Base-by-base conservation (phyloP, 768 basidiomycete species). In the Xanthoconium purpureum region DNA sequence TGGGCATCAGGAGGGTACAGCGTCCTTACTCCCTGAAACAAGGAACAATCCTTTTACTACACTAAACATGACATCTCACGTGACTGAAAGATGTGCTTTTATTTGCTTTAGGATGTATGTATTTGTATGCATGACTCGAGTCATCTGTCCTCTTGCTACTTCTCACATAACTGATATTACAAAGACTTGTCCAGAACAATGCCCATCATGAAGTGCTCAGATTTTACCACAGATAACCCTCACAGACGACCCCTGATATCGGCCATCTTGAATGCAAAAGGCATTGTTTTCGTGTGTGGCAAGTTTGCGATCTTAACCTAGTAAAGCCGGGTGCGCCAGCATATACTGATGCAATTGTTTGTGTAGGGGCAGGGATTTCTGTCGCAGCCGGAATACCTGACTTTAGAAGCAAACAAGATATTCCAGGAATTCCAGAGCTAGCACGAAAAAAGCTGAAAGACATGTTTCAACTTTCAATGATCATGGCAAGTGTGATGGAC, bases 281-380 rank as follows among this genome's bases (percentile, higher is more conserved):
- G 51, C 2, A 53, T 61, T 14, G 18, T 61, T 20, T 36, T 61
- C 12, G 56, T 61, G 56, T 61, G 54, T 47, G 60, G 58, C 33
- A 55, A 58, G 37, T 7, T 32, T 20, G 8, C 7, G 15, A 38
- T 13, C 4, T 9, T 20, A 29, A 14, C 7, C 29, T 24, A 24
- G 24, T 8, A 17, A 46, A 7, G 2, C 9, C 9, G 8, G 32
- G 24, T 28, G 24, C 4, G 11, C 7, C 15, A 30, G 5, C n/a
- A 12, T 20, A 28, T 33, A 1, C 32, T 56, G 24, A 56, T 11
- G 0, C 1, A 9, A 14, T 29, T 3, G 1, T 24, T 18, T 10
- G 1, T 38, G 2, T 20, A 58, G 57, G 52, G 7, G 52, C 52
- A 12, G 56, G 59, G 7, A 60, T 58, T 20, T 60, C 52, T 12